A percentile compares a stretch with the other conserved stretches of the same genome.
These are phyloP conservation scores for Trichomonas vaginalis DNA, from an alignment of 208 protist genomes.

Conservation along the genomic window DNA sequence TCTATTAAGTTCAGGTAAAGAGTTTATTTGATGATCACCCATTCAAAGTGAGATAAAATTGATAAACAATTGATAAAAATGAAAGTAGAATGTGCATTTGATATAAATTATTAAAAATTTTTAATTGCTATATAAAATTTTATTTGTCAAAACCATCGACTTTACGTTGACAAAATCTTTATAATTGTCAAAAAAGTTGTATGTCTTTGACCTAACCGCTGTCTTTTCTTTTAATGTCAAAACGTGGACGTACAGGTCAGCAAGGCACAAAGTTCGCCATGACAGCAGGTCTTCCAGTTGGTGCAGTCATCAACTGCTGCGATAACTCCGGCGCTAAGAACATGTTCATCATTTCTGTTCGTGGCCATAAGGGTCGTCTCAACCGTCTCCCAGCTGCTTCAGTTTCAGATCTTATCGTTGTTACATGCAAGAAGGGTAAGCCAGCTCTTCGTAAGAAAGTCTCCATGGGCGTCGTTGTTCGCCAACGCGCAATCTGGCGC, in stretches of 20 bases:
- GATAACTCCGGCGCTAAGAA: constrained; percentile 99
- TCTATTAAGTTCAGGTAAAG: not conserved
- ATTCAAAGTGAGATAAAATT: not conserved
- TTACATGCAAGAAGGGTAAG: constrained; percentile 99
- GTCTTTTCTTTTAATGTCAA: not conserved
- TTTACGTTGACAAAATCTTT: no score
- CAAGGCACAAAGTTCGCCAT: constrained; percentile 85
- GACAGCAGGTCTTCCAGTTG: constrained; percentile 87
- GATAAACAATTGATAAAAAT: not conserved
- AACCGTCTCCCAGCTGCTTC: constrained; percentile 89
- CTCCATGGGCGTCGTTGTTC: constrained; percentile 39
- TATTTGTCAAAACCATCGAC: no score
- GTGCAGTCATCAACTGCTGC: constrained; percentile 95
- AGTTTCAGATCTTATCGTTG: constrained; percentile 94
- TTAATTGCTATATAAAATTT: no score
- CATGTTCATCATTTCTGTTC: constrained; percentile 96
- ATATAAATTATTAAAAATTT: no score
- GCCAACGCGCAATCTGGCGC: constrained; percentile 95
- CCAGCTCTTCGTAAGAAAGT: constrained; percentile 81
- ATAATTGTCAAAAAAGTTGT: no score
- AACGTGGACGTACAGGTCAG: constrained; percentile 38
- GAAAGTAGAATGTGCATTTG: no score
- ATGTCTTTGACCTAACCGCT: no score
- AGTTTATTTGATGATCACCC: not conserved
- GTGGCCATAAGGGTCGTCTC: constrained; percentile 83